phyloP scores from a whole-genome alignment of 2,329 filamentous ascomycete species.

The Boeremia lycopersici region DNA sequence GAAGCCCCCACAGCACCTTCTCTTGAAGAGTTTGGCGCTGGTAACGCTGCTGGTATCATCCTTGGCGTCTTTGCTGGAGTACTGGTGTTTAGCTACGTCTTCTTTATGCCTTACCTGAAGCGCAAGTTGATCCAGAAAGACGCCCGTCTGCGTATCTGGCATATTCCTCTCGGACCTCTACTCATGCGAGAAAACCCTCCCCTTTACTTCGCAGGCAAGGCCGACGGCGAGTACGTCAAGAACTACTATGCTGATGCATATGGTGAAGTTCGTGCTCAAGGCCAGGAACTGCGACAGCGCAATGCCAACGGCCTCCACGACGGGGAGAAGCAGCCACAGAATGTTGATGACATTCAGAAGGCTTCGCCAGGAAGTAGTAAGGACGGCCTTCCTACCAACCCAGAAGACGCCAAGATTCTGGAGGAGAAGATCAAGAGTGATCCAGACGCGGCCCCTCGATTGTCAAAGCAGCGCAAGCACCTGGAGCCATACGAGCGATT shows the following conservation, averaged over 20 bases:
- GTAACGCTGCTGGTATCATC: constrained; percentile 37
- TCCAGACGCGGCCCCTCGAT: constrained; percentile 12
- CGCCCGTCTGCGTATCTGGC: constrained; percentile 32
- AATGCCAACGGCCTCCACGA: constrained; percentile 9
- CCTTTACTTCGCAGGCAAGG: constrained; percentile 50
- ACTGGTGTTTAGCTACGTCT: constrained; percentile 30
- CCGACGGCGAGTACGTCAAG: constrained; percentile 43
- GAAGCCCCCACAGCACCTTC: constrained; percentile 47
- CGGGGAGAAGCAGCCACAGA: constrained; percentile 13
- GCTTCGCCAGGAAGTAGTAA: constrained; percentile 10
- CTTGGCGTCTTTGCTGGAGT: constrained; percentile 35
- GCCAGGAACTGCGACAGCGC: constrained; percentile 18
- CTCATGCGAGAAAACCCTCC: constrained; percentile 48
- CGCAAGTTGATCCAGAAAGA: constrained; percentile 36
- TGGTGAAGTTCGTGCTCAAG: constrained; percentile 31
- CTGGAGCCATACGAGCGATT: constrained; percentile 44
- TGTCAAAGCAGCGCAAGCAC: constrained; percentile 23
- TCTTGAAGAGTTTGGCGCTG: constrained; percentile 37
- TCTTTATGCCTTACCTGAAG: constrained; percentile 38
- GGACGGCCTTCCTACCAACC: constrained; percentile 15
- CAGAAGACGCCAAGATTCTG: constrained; percentile 18
- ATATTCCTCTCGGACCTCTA: constrained; percentile 45
- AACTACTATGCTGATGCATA: constrained; percentile 50
- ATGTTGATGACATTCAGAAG: constrained; percentile 12
- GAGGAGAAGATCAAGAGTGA: constrained; percentile 22